Base-by-base conservation (phyloP, 768 basidiomycete species). In the Lactarius tabidus region DNA sequence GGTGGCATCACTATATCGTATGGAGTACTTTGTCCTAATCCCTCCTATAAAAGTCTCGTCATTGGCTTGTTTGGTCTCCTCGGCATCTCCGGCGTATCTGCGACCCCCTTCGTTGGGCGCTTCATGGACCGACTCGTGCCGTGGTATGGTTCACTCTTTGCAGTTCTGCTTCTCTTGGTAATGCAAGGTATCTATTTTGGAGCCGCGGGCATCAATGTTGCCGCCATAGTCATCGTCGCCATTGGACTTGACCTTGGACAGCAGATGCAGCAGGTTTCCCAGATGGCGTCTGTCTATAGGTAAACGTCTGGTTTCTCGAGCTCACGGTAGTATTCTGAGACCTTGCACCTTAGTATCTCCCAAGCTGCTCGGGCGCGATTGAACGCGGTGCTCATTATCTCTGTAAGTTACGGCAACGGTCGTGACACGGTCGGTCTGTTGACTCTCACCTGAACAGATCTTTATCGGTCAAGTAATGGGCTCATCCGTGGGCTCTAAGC, bases 11-110 rank as follows among this genome's bases (percentile, higher is more conserved):
- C 29, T 17, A 20, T 28, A 57, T 33, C 29, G 7, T n/a, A 17
- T 3, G 28, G 2, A 10, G 7, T 6, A 33, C 26, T 38, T 8
- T 33, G 31, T 9, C 6, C 33, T 48, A 33, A 29, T 33, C n/a
- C 35, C 4, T 26, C 7, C 45, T 60, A 56, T 29, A 57, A 70
- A 33, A 54, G 77, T 14, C 70, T 77, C 35, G 67, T 73, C 26
- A 80, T 79, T 60, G 80, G 80, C 26, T 72, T 81, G 4, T 79
- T 80, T 67, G 79, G 78, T 12, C 74, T 81, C 6, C 67, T 80
- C n/a, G 80, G 80, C 28, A 70, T 79, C 57, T 65, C 75, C 12
- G 79, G 75, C 35, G 74, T 77, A 36, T 52, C 26, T 14, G 57
- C 56, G 28, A 68, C 62, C 0, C 71, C 72, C 0, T 26, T 62